A percentile compares a stretch with the other conserved stretches of the same genome.
These are phyloP conservation scores for Emydomyces testavorans DNA, from an alignment of 2,329 filamentous ascomycete species.

Conservation along the genomic window DNA sequence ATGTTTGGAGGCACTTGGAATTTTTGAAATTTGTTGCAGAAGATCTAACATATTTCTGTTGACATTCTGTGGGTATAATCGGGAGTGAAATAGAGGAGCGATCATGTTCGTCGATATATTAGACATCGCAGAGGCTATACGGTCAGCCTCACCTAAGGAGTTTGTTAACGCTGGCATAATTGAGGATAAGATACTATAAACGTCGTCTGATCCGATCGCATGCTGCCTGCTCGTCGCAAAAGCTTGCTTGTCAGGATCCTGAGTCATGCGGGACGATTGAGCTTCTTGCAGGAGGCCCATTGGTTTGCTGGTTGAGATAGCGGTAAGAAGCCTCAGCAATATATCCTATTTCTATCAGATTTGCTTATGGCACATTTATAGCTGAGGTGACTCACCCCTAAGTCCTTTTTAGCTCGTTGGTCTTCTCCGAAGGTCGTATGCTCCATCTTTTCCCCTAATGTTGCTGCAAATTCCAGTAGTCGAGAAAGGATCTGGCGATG, in stretches of 20 bases:
- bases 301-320: constrained; percentile 85
- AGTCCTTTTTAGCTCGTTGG: constrained; percentile 75
- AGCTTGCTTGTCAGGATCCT: constrained; percentile 31
- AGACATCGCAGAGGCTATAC: constrained; percentile 63
- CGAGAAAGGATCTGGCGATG: constrained; percentile 82
- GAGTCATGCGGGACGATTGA: constrained; percentile 28
- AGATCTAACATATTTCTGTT: constrained; percentile 59
- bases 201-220: constrained; percentile 53
- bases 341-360: constrained; percentile 53
- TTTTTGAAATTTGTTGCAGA: constrained; percentile 62
- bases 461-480: constrained; percentile 76
- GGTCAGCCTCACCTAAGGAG: constrained; percentile 74
- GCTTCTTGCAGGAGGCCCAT: constrained; percentile 56
- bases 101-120: constrained; percentile 77
- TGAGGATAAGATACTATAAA: constrained; percentile 65
- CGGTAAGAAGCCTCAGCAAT: constrained; percentile 74
- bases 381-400: constrained; percentile 53
- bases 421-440: constrained; percentile 97
- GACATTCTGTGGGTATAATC: constrained; percentile 76
- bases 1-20: constrained; percentile 69
- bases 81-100: constrained; percentile 68
- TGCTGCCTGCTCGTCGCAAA: constrained; percentile 22
- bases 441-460: constrained; percentile 88
- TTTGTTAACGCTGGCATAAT: constrained; percentile 72
- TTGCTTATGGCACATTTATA: not conserved